Evolutionary conservation across 352 stramenopile genomes (phyloP).

Genomic region (Globisporangium canariense): DNA sequence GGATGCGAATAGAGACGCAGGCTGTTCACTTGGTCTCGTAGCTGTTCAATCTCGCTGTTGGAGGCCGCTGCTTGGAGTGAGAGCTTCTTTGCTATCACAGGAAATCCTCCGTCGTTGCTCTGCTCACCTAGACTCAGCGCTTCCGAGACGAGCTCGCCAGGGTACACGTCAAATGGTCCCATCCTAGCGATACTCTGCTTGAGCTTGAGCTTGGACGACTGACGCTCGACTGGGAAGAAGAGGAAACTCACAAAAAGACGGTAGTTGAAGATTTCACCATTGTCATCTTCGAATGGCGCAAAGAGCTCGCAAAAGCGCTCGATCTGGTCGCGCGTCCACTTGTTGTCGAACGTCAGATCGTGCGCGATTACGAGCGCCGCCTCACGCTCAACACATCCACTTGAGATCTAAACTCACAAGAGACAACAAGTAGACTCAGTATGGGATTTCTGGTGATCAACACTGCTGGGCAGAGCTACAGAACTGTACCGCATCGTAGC

Average conservation of each 20-base stretch:
- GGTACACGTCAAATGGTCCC: neutral
- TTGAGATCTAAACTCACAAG: constrained; percentile 7
- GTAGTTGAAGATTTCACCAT: constrained; percentile 37
- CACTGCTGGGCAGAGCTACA: neutral
- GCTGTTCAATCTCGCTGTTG: neutral
- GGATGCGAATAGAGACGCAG: constrained; percentile 39
- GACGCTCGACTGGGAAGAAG: constrained; percentile 40
- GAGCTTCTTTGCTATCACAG: constrained; percentile 19
- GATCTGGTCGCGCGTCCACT: constrained; percentile 29
- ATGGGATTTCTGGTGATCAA: neutral
- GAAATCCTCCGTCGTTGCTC: neutral
- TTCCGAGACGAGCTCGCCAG: constrained; percentile 3
- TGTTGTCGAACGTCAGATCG: constrained; percentile 28
- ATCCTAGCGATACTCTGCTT: neutral
- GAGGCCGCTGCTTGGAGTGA: neutral
- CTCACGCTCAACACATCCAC: constrained; percentile 23
- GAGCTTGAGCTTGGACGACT: constrained; percentile 12
- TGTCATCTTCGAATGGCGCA: constrained; percentile 10
- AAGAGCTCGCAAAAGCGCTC: constrained; percentile 40
- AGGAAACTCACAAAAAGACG: constrained; percentile 47
- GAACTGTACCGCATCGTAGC: constrained; percentile 28
- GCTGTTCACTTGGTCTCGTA: constrained; percentile 35
- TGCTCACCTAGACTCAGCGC: neutral
- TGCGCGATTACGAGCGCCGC: constrained; percentile 29
- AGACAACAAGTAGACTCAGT: neutral